Conservation (phyloP, 106 monocot genomes). For the Phalaenopsis aphrodite region DNA sequence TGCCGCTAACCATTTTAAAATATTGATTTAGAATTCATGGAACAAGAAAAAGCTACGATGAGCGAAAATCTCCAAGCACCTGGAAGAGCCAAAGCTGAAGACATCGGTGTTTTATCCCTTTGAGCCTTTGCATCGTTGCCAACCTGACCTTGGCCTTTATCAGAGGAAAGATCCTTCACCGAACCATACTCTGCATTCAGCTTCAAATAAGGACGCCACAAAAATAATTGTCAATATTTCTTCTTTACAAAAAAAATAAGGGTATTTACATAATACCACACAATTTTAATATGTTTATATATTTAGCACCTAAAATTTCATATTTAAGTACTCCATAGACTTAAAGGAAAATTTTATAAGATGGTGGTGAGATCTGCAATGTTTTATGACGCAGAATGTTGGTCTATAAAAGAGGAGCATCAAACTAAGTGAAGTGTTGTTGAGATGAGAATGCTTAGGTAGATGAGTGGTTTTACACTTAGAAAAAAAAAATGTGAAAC, state of each 20-base stretch:
- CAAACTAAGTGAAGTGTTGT: too few relatives aligned
- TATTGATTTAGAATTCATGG: not conserved
- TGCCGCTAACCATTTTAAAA: not conserved
- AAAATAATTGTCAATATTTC: constrained; percentile 4
- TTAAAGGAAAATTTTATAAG: too few relatives aligned
- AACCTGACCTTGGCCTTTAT: constrained; percentile 21
- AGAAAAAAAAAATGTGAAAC: too few relatives aligned
- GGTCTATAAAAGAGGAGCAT: too few relatives aligned
- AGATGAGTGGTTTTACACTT: too few relatives aligned
- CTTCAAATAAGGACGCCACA: constrained; percentile 21
- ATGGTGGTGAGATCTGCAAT: too few relatives aligned
- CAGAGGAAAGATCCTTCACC: constrained; percentile 36
- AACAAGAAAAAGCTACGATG: not conserved
- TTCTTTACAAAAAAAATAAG: not conserved
- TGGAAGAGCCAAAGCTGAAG: constrained; percentile 48
- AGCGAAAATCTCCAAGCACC: constrained; percentile 24
- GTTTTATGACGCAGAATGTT: too few relatives aligned
- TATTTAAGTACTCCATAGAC: too few relatives aligned
- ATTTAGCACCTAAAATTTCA: too few relatives aligned
- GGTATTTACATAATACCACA: too few relatives aligned
- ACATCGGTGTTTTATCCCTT: constrained; percentile 24
- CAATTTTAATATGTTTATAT: too few relatives aligned
- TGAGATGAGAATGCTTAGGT: too few relatives aligned
- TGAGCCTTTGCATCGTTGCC: constrained; percentile 14
- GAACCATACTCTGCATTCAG: constrained; percentile 70